Evolutionary conservation across 257 asterid species (phyloP).

Genomic region (Solanum chilense): DNA sequence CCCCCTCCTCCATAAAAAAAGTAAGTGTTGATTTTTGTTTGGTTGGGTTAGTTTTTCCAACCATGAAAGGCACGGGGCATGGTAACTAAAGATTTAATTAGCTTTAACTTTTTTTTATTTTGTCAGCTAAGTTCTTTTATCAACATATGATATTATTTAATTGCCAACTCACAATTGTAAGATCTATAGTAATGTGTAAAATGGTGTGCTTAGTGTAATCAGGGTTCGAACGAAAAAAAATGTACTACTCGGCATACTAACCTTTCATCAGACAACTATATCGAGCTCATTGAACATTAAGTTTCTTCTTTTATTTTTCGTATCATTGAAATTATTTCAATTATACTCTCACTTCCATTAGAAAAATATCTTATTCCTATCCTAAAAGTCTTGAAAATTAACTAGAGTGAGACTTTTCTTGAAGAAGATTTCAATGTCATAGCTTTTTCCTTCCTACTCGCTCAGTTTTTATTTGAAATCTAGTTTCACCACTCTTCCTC

Average conservation of each 20-base stretch:
- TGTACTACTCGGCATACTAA: not conserved
- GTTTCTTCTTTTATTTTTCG: too few species aligned
- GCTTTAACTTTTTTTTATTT: too few species aligned
- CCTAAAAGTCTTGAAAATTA: not conserved
- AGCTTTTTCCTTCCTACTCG: not conserved
- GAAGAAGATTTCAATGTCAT: not conserved
- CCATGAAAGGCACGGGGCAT: not conserved
- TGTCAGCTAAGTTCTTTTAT: not conserved
- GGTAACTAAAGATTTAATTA: not conserved
- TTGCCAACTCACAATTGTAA: not conserved
- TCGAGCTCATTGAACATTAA: not conserved
- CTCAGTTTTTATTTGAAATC: not conserved
- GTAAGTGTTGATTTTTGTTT: too few species aligned
- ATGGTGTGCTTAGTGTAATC: not conserved
- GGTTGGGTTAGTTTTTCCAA: not conserved
- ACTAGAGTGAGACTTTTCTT: not conserved
- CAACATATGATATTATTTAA: not conserved
- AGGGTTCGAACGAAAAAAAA: not conserved
- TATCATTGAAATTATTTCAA: too few species aligned
- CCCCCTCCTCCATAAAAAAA: too few species aligned
- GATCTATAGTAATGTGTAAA: not conserved
- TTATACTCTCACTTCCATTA: not conserved
- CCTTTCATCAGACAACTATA: not conserved
- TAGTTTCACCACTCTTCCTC: not conserved
- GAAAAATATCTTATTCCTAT: not conserved